These are phyloP conservation scores for Inga laurina DNA, from an alignment of 306 rosid species.

Conservation along the genomic window DNA sequence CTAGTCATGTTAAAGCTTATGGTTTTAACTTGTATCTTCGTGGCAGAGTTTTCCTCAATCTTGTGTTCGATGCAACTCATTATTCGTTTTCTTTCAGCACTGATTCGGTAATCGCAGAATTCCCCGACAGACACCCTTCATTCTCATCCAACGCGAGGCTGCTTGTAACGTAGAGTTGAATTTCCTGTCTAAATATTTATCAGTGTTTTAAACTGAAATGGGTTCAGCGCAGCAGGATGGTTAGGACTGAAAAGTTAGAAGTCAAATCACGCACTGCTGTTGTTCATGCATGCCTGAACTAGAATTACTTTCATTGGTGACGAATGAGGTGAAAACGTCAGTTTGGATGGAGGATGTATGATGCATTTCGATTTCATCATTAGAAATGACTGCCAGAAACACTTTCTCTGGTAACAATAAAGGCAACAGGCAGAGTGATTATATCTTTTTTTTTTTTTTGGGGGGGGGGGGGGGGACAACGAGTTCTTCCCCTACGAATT, in stretches of 20 bases:
- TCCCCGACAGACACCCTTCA: neutral
- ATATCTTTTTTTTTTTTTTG: too few species aligned
- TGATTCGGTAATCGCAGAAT: neutral
- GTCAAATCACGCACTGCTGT: neutral
- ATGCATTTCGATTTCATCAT: neutral
- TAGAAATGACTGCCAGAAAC: neutral
- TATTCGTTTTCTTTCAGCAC: neutral
- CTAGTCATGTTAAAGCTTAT: neutral
- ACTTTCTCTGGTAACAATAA: neutral
- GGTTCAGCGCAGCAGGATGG: conserved; percentile 2
- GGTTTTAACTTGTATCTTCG: neutral
- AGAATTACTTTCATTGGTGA: neutral
- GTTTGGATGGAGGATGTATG: neutral
- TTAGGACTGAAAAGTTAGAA: conserved; percentile 7
- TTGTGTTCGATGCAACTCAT: neutral
- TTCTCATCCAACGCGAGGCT: neutral
- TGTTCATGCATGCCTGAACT: conserved; percentile 14
- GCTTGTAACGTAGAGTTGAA: neutral
- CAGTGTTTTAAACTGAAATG: neutral
- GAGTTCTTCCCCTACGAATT: too few species aligned
- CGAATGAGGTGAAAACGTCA: neutral
- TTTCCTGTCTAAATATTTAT: neutral
- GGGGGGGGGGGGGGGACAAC: too few species aligned
- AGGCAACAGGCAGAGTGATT: too few species aligned
- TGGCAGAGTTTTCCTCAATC: neutral